These are phyloP conservation scores for Serendipita indica DNA, from an alignment of 768 basidiomycete species.

Conservation along the genomic window DNA sequence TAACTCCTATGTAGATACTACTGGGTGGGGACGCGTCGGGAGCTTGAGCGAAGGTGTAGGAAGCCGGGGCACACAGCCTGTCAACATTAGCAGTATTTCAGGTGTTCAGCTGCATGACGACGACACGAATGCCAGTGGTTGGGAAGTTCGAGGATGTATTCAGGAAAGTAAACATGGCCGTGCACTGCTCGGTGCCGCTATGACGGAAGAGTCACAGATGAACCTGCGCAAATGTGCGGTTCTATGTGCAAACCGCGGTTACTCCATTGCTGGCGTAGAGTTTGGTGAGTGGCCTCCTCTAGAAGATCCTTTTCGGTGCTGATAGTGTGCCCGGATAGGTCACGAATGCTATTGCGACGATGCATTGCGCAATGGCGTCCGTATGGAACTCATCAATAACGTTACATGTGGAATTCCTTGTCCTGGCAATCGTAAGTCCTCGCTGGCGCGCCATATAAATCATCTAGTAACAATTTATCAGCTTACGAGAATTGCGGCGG, in stretches of 20 bases:
- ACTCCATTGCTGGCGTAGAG: conserved; percentile 20
- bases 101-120: neutral
- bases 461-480: neutral
- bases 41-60: conserved; percentile 2
- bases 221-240: conserved; percentile 5
- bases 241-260: conserved; percentile 11
- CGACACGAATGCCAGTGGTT: neutral
- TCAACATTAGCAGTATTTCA: neutral
- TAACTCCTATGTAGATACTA: neutral
- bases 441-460: neutral
- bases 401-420: conserved; percentile 4
- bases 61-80: neutral
- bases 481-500: conserved; percentile 7
- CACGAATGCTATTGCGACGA: conserved; percentile 7
- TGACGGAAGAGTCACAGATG: neutral
- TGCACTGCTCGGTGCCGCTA: neutral
- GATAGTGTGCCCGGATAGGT: neutral
- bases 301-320: conserved; percentile 6
- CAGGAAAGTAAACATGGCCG: neutral
- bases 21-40: neutral
- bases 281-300: conserved; percentile 18
- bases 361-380: neutral
- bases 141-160: neutral
- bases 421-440: conserved; percentile 1
- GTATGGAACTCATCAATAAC: neutral